Conservation (phyloP, 257 asterid genomes). For the Solanum acaule region DNA sequence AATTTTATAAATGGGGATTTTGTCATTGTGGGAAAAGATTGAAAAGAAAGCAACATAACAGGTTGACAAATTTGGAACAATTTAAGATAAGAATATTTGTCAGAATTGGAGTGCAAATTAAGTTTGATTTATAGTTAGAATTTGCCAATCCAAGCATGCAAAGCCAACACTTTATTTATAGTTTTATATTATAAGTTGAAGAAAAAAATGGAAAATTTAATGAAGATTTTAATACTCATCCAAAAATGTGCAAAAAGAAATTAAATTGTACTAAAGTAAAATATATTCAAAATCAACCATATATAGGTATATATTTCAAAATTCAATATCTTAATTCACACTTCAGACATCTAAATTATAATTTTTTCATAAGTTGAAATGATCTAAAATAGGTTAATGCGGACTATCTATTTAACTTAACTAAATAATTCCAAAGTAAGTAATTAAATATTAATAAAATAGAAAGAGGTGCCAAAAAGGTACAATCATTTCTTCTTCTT, state of each 20-base stretch:
- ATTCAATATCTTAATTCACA: neutral
- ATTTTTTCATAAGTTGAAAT: neutral
- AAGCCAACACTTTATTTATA: neutral
- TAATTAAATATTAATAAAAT: neutral
- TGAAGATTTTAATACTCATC: neutral
- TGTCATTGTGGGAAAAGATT: neutral
- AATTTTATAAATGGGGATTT: neutral
- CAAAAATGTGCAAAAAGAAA: neutral
- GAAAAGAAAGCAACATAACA: neutral
- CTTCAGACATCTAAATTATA: neutral
- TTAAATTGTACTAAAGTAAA: neutral
- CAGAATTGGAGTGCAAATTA: neutral
- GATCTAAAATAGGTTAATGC: neutral
- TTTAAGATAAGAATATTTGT: neutral
- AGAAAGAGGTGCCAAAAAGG: neutral
- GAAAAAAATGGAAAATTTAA: neutral
- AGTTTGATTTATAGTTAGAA: neutral
- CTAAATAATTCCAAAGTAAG: neutral
- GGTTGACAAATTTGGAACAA: neutral
- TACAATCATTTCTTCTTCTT: neutral
- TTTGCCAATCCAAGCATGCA: neutral
- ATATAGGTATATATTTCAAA: neutral
- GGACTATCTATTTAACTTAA: neutral
- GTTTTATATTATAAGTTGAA: neutral
- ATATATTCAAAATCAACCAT: neutral